A percentile compares a stretch with the other conserved stretches of the same genome.
Conservation (phyloP, 2,329 filamentous ascomycete genomes). For the Moelleriella libera region DNA sequence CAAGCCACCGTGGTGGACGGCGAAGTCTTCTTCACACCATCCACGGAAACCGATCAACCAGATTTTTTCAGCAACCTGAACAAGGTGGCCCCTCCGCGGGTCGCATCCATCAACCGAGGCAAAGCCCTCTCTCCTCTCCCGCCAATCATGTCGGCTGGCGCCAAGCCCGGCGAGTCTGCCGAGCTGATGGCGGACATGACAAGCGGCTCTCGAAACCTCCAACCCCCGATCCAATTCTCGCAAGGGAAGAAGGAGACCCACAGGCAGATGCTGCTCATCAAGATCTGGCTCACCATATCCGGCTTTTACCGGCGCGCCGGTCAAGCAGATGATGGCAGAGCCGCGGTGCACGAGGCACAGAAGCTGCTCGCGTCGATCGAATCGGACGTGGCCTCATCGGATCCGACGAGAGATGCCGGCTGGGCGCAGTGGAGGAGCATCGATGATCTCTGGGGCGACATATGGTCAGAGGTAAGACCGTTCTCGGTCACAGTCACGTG, state of each 20-base stretch:
- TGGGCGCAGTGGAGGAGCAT: constrained; percentile 75
- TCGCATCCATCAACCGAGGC: constrained; percentile 27
- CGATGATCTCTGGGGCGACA: constrained; percentile 73
- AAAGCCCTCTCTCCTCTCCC: constrained; percentile 29
- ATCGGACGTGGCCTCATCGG: constrained; percentile 45
- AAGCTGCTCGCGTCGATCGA: constrained; percentile 63
- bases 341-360: constrained; percentile 68
- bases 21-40: constrained; percentile 35
- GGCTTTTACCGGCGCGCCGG: constrained; percentile 74
- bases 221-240: constrained; percentile 40
- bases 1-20: constrained; percentile 31
- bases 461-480: constrained; percentile 60
- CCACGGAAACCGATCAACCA: constrained; percentile 23
- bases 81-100: constrained; percentile 20
- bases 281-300: constrained; percentile 82
- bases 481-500: background rate
- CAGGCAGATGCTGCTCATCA: constrained; percentile 45
- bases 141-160: constrained; percentile 27
- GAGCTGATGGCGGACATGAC: constrained; percentile 25
- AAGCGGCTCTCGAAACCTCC: constrained; percentile 28
- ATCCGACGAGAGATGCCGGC: constrained; percentile 48
- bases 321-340: constrained; percentile 66
- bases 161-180: constrained; percentile 23
- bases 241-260: constrained; percentile 37
- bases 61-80: constrained; percentile 30